Base-by-base conservation (phyloP, 2,329 filamentous ascomycete genomes). In the Diaporthe sp. region DNA sequence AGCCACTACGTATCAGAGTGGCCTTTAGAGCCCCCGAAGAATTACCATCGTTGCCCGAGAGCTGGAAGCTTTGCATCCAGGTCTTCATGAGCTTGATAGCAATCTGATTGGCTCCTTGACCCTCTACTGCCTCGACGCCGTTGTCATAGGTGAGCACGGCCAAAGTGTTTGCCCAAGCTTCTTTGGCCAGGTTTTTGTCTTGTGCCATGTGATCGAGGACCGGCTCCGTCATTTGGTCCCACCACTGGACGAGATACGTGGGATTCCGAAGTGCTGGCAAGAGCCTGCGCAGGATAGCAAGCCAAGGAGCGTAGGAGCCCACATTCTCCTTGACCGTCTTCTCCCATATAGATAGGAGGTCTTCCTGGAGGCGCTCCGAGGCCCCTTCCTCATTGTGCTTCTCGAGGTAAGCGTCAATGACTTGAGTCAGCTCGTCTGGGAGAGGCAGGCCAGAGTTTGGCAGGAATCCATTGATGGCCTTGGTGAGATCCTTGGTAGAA, bases 351-450 rank as follows among this genome's bases (percentile, higher is more conserved):
- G 87, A 83, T 54, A 92, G 85, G 10, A 97, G 87, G 78, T 95
- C 94, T 54, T 95, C 93, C 76, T 95, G 91, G 68, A 95, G 87
- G 74, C 92, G 91, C 77, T 94, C 92, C n/a, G 91, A 88, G 54
- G 91, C 88, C 73, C 87, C 84, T 69, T 95, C 93, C 79, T 96
- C 94, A 73, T 89, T 85, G 81, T 94, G 91, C 79, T 91, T 92
- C 60, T 92, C 89, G 67, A 95, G 86, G 83, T 95, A 96, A 75
- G 85, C 86, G 72, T 92, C 87, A 77, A 96, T 91, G 70, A 90
- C 86, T 54, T 88, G 84, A 77, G 87, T 82, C 70, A 95, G 85
- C 74, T 93, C 90, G 77, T 92, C 88, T 61, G 94, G 92, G 1
- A 96, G 88, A 12, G 93, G 93, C 28, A 91, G 82, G 40, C 80